Percentiles rank a stretch among this genome's conserved stretches.
These are phyloP conservation scores for Zygosaccharomyces sapae DNA, from an alignment of 1,139 yeast species.

Conservation along the genomic window DNA sequence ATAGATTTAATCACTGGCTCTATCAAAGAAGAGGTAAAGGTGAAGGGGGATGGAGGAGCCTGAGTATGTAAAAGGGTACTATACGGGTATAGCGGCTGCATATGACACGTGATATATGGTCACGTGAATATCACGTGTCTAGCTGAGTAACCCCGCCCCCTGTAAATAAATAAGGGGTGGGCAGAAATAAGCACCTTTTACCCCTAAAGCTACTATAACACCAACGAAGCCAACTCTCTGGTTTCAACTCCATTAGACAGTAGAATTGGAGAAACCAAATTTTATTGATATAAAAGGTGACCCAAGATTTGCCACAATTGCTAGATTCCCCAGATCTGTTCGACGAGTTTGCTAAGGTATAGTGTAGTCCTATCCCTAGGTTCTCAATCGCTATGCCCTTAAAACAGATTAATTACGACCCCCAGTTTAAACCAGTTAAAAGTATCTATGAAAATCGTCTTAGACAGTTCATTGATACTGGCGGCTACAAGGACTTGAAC, in stretches of 20 bases:
- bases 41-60: not conserved
- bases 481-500: conserved; percentile 65
- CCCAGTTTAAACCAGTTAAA: conserved; percentile 80
- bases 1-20: not conserved
- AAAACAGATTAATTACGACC: conserved; percentile 48
- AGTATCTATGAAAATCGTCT: conserved; percentile 72
- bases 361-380: too few relatives aligned
- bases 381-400: conserved; percentile 19
- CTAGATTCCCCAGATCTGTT: too few relatives aligned
- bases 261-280: not conserved
- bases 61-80: not conserved
- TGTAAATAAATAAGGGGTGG: too few relatives aligned
- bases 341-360: too few relatives aligned
- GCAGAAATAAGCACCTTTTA: not conserved
- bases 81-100: too few relatives aligned
- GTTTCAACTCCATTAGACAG: too few relatives aligned
- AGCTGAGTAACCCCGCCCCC: too few relatives aligned
- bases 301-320: not conserved
- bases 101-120: not conserved
- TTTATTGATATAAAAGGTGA: not conserved
- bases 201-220: not conserved
- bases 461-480: conserved; percentile 76
- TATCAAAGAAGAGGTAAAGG: not conserved
- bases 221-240: not conserved
- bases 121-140: not conserved